Evolutionary conservation across 2,329 filamentous ascomycete species (phyloP).

Genomic region (Didymella glomerata): DNA sequence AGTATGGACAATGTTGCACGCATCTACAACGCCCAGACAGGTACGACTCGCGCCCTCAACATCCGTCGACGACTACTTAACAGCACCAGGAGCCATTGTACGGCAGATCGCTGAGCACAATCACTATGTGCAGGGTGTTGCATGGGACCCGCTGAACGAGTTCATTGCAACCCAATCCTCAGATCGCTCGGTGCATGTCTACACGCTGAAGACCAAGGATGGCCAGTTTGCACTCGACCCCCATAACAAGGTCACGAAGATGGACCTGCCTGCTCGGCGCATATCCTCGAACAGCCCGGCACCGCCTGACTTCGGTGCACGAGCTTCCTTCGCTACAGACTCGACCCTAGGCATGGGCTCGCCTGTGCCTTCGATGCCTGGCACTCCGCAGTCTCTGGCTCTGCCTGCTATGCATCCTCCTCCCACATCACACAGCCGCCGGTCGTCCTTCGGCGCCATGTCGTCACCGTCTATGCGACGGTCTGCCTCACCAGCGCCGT

Average conservation of each 20-base stretch:
- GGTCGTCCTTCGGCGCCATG: slow-evolving; percentile 80
- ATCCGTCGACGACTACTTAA: slow-evolving; percentile 27
- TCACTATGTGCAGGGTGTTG: slow-evolving; percentile 97
- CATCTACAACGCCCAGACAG: slow-evolving; percentile 94
- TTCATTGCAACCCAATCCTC: slow-evolving; percentile 98
- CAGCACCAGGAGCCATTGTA: slow-evolving; percentile 57
- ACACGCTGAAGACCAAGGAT: slow-evolving; percentile 94
- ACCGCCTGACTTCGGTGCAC: slow-evolving; percentile 78
- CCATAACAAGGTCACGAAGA: slow-evolving; percentile 83
- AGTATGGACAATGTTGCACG: slow-evolving; percentile 99
- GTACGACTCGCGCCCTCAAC: slow-evolving; percentile 58
- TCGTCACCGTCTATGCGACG: slow-evolving; percentile 79
- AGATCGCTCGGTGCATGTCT: slow-evolving; percentile 96
- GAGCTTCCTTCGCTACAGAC: slow-evolving; percentile 68
- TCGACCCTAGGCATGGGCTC: slow-evolving; percentile 70
- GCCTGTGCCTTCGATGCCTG: slow-evolving; percentile 87
- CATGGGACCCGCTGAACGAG: slow-evolving; percentile 98
- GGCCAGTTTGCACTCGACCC: slow-evolving; percentile 87
- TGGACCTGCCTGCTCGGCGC: slow-evolving; percentile 89
- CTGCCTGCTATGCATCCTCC: slow-evolving; percentile 93
- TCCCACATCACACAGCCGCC: slow-evolving; percentile 86
- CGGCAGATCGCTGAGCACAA: slow-evolving; percentile 97
- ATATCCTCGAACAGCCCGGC: slow-evolving; percentile 93
- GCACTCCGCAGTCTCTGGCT: slow-evolving; percentile 87
- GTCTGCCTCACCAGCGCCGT: slow-evolving; percentile 91